Conservation (phyloP, 345 rosid genomes). For the Anastatica hierochuntica region DNA sequence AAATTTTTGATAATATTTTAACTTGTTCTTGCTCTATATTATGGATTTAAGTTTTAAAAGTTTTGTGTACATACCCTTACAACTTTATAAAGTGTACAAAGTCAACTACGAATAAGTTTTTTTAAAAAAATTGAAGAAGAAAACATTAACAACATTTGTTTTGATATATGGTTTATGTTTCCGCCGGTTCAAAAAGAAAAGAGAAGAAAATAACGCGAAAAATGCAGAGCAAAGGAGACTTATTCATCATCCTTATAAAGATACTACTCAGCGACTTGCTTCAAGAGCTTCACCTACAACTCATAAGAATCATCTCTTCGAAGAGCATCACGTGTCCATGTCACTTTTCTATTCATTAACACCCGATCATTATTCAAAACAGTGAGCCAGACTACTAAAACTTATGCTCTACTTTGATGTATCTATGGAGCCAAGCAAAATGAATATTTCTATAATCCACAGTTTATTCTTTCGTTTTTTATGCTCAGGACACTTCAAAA, state of each 20-base stretch:
- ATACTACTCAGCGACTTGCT: slow-evolving; percentile 81
- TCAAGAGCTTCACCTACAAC: slow-evolving; percentile 78
- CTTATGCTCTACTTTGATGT: background rate
- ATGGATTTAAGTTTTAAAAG: too few relatives aligned
- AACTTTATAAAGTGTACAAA: too few relatives aligned
- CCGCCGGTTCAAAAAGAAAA: too few relatives aligned
- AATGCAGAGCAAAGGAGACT: background rate
- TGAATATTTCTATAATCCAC: background rate
- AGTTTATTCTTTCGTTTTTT: background rate
- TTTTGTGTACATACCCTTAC: too few relatives aligned
- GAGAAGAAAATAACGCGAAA: too few relatives aligned
- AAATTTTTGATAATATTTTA: too few relatives aligned
- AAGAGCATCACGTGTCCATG: slow-evolving; percentile 75
- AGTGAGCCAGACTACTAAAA: background rate
- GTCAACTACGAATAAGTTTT: too few relatives aligned
- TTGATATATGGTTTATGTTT: too few relatives aligned
- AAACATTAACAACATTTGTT: too few relatives aligned
- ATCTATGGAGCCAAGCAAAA: background rate
- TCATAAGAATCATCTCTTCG: slow-evolving; percentile 79
- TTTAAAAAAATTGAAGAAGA: too few relatives aligned
- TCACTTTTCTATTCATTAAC: slow-evolving; percentile 89
- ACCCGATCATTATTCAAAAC: slow-evolving; percentile 55
- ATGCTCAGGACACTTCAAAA: background rate
- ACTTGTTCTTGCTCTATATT: too few relatives aligned
- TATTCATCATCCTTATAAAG: slow-evolving; percentile 94